Base-by-base conservation (phyloP, 768 basidiomycete species). In the Kwoniella mangroviensis region DNA sequence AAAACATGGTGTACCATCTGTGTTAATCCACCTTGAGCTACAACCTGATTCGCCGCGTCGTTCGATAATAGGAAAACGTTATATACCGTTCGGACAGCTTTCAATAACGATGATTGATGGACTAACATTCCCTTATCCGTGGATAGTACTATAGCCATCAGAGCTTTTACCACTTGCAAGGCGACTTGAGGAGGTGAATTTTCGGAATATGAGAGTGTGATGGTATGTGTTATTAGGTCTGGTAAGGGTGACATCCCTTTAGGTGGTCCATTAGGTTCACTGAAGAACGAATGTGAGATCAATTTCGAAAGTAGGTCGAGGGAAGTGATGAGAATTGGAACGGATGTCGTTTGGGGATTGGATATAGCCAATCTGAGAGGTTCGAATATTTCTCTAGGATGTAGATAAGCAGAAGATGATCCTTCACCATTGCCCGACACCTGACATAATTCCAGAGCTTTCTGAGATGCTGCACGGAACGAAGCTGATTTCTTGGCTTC, bases 1-100 rank as follows among this genome's bases (percentile, higher is more conserved):
- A 99, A 98, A 67, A 98, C 90, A 78, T 98, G 95, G 76, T 97
- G 92, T 2, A 98, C 94, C 90, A 99, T 98, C 83, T 99, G 97
- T 0, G 94, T 94, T 19, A 99, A 87, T 19, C 95, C 94, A 21
- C 96, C 97, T 83, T 99, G 97, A 19, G 97, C 97, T 45, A 99
- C 96, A 86, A 92, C 95, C 84, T 98, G 97, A 75, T 96, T 98
- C 60, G 94, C 91, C 4, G 91, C 88, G 78, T 96, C 93, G 22
- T 88, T 87, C 76, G 93, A 94, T 69, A 98, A 86, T 28, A 99
- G 86, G 82, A 98, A 99, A 69, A 99, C 90, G 81, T 99, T 98
- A 85, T 98, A 99, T 3, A 99, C 97, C 21, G 97, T 98, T 57
- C 97, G 88, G 41, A 99, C 92, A 34, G 94, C 94, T 83, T 98